Evolutionary conservation across 805 yeast species (phyloP), one percentile per base, ranked within the genome.

Genomic region (Myxozyma melibiosi): DNA sequence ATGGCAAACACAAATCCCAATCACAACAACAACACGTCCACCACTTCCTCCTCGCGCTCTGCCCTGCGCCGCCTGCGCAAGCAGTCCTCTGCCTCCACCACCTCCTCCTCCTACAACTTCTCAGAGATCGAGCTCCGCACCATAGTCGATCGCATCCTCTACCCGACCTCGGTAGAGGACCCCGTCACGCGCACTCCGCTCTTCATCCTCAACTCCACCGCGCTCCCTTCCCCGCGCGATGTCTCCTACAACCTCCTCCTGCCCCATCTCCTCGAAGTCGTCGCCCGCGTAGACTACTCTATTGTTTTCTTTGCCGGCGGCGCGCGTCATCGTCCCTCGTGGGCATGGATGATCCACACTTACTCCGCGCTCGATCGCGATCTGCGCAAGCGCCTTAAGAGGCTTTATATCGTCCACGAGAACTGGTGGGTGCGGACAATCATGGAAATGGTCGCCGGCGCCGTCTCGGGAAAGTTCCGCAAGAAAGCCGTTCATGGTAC

Each of bases 371-470:
- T 92, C 27, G 83, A 92, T 1, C 77, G 80, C 14, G 76, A 76
- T 4, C 72, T 78, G 42, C 80, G 82, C 58, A 78, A 80, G 51
- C 76, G 80, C 53, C 71, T 92, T 42, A 73, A 74, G 50, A 85
- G 83, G 66, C 76, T 90, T 2, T 86, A 85, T 62, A 80, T 91
- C 30, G 96, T 92, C 2, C 97, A 92, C 71, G 97, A 91, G 64
- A 85, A 87, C 45, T 90, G 97, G 94, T 81, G 91, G 72, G 81
- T 89, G 27, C 82, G 90, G 65, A 85, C 96, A 0, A 79, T 89
- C 35, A 80, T 86, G 14, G 90, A 87, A 52, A 79, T 90, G 24
- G 74, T 88, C 57, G 77, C 84, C 54, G 86, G 85, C 66, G 84
- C 87, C 1, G 73, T 83, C 53, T 76, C 78, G 52, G 72, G 79